These are phyloP conservation scores for Suillus weaverae DNA, from an alignment of 768 basidiomycete genomes.

Conservation along the genomic window DNA sequence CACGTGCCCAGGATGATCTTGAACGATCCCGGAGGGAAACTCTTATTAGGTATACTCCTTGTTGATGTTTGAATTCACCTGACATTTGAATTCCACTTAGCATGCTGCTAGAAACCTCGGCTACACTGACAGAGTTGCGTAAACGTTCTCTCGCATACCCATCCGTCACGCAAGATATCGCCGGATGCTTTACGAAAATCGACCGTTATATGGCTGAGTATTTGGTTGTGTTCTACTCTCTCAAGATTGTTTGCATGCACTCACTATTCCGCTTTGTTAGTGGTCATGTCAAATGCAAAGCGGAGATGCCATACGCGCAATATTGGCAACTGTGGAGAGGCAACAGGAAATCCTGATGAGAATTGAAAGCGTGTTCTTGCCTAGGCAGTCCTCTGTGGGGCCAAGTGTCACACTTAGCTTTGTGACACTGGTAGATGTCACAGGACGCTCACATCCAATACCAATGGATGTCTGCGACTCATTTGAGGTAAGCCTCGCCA, in stretches of 20 bases:
- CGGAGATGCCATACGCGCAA: not conserved
- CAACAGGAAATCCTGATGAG: constrained; percentile 3
- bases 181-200: not conserved
- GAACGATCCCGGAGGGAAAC: not conserved
- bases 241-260: not conserved
- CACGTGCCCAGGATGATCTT: not conserved
- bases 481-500: constrained; percentile 19
- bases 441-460: constrained; percentile 16
- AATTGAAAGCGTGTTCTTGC: too few species aligned
- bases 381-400: not conserved
- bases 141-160: not conserved
- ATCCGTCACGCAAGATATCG: not conserved
- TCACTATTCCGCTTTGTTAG: not conserved
- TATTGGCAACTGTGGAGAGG: constrained; percentile 3
- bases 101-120: not conserved
- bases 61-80: not conserved
- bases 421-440: not conserved
- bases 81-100: not conserved
- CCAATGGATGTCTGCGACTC: constrained; percentile 26
- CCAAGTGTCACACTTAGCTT: not conserved
- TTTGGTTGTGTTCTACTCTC: not conserved
- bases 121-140: not conserved
- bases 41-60: constrained; percentile 1
- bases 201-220: not conserved
- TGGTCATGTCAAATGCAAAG: not conserved